These are phyloP conservation scores for Solanum neorickii DNA, from an alignment of 257 asterid genomes.

Conservation along the genomic window DNA sequence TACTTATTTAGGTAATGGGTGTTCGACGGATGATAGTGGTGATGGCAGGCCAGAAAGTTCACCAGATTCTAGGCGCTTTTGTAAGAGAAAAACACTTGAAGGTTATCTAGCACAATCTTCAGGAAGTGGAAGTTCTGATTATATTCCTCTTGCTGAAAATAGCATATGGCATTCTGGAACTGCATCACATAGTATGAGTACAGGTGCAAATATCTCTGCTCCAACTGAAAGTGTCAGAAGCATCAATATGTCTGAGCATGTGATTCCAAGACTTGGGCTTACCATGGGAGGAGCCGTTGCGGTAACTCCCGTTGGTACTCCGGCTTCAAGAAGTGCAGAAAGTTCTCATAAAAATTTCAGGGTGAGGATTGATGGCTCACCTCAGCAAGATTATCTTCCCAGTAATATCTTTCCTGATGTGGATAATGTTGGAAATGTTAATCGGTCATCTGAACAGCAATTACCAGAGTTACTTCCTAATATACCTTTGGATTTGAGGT, in stretches of 20 bases:
- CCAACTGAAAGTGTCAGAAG: conserved; percentile 19
- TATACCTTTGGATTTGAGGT: conserved; percentile 1
- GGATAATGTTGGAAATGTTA: conserved; percentile 20
- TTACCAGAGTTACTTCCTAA: conserved; percentile 31
- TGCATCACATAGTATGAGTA: conserved; percentile 11
- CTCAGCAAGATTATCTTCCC: conserved; percentile 32
- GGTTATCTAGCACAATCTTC: conserved; percentile 53
- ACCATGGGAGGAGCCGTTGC: conserved; percentile 36
- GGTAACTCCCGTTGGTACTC: conserved; percentile 21
- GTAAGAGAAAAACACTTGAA: conserved; percentile 76
- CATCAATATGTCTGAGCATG: conserved; percentile 27
- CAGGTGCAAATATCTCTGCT: conserved; percentile 11
- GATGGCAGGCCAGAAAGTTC: conserved; percentile 40
- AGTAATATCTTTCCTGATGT: conserved; percentile 15
- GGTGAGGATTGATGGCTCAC: conserved; percentile 43
- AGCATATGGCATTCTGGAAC: conserved; percentile 28
- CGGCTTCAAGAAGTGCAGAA: conserved; percentile 26
- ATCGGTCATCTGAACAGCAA: conserved; percentile 26
- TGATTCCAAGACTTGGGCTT: conserved; percentile 51
- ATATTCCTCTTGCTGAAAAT: conserved; percentile 34
- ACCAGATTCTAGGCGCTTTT: conserved; percentile 37
- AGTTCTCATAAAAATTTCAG: conserved; percentile 50
- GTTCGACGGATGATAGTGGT: conserved; percentile 22
- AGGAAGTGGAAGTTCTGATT: conserved; percentile 45
- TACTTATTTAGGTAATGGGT: conserved; percentile 28